Evolutionary conservation across 108 stramenopile genomes (phyloP), one percentile per base, ranked within the genome.

Genomic region (Cyclotella baltica): DNA sequence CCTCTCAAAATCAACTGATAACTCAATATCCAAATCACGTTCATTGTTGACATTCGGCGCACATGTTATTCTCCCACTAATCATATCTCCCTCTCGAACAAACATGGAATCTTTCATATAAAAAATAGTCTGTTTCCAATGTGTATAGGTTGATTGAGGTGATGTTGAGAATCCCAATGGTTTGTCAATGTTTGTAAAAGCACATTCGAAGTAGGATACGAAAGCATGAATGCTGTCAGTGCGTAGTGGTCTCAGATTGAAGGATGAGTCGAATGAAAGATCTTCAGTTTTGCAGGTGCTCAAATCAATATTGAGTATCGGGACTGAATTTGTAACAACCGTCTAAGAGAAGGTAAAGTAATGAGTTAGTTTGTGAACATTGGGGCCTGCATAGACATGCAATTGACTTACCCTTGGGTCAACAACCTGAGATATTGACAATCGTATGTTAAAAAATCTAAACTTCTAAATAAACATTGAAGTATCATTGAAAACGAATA

Each of bases 51-150:
- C 48, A 78, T 95, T 95, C 33, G 92, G 90, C 62, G 75, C 59
- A 67, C 92, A 95, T 2, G 70, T 27, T 22, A 95, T 85, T n/a
- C 66, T 83, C 27, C 94, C 91, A 11, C 50, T 33, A 33, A 93
- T 67, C 27, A 66, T 70, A 66, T 95, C 94, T 28, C 89, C 89
- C 37, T 88, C 87, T 47, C 87, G 90, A 61, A 93, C 71, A 3
- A 81, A 82, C 27, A 95, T 29, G 15, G 70, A 66, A 28, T 93
- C 86, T 40, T 69, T 86, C 40, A 92, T 48, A 56, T 93, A 95
- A 70, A 95, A 93, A 34, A 95, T 88, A 0, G 94, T 95, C 75
- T 98, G 98, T 79, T 99, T 99, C 98, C 98, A 99, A 83, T 99
- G 98, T 11, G 98, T 99, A 86, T 97, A 97, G 27, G 87, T 83